Conservation (phyloP, 2,329 filamentous ascomycete genomes). For the Beauveria caledonica region DNA sequence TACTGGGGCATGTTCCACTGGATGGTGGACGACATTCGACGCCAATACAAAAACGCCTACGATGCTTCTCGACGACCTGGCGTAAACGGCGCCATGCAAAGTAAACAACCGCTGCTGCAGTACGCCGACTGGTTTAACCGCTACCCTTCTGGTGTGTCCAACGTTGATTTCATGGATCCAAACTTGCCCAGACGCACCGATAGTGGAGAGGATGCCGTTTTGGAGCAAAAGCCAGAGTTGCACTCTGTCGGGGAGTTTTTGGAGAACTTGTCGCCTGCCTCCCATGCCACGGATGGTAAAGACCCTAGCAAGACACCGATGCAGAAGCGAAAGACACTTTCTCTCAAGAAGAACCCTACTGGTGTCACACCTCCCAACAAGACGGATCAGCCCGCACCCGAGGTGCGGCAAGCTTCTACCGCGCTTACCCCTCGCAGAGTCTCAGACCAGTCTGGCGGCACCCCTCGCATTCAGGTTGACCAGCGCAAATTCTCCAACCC, state of each 20-base stretch:
- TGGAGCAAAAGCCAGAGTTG: constrained; percentile 83
- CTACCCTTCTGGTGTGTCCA: constrained; percentile 85
- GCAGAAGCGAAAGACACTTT: constrained; percentile 23
- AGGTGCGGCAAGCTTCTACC: neutral
- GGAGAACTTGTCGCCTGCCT: constrained; percentile 60
- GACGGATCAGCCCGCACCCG: constrained; percentile 16
- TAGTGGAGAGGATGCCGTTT: constrained; percentile 74
- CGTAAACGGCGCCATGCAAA: constrained; percentile 27
- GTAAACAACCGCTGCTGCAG: constrained; percentile 66
- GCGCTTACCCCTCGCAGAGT: constrained; percentile 1
- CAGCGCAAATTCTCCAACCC: constrained; percentile 35
- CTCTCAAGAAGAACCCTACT: constrained; percentile 27
- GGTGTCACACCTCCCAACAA: constrained; percentile 13
- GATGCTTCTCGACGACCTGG: constrained; percentile 59
- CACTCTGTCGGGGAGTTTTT: constrained; percentile 95
- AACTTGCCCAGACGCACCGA: constrained; percentile 61
- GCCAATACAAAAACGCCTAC: constrained; percentile 76
- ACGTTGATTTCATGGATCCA: constrained; percentile 74
- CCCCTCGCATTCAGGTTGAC: constrained; percentile 25
- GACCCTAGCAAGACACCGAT: constrained; percentile 21
- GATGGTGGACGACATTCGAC: constrained; percentile 86
- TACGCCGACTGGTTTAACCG: constrained; percentile 97
- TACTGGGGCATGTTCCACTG: constrained; percentile 99
- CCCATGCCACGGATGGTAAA: constrained; percentile 40
- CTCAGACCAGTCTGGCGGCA: constrained; percentile 6